Evolutionary conservation across 2,329 filamentous ascomycete species (phyloP), one percentile per base, ranked within the genome.

Genomic region (Pseudofabraea citricarpa): DNA sequence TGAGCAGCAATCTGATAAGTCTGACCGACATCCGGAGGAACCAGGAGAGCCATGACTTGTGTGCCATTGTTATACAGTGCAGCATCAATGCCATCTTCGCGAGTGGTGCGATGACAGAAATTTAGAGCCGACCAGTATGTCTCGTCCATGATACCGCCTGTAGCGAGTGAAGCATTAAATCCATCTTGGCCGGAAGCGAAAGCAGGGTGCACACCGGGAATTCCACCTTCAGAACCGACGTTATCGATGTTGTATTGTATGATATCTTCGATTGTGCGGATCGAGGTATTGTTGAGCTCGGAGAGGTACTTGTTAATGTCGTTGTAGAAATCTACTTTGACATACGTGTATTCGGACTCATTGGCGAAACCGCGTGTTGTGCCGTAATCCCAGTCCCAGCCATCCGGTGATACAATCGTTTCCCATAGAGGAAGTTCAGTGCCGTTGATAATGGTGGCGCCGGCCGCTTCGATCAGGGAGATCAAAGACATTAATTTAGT

Each of bases 341-440:
- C 71, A 38, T 83, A 78, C 0, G 80, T 85, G 63, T 83, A 88
- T 60, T 88, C 84, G 12, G 81, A 87, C 62, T 87, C 78, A 47
- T 88, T 87, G n/a, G 79, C 66, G 54, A 68, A 79, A 2, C 81
- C 81, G 4, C 81, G 74, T 1, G 68, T 72, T 5, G 65, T 71
- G 12, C 83, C 83, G 49, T 79, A 84, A 54, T 85, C 82, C 75
- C 85, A 90, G 61, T 89, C 71, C 84, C 84, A 90, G n/a, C 82
- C 81, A 38, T 75, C 60, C 0, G 79, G 81, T 23, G 74, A 76
- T 10, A 89, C 73, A 19, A 87, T 76, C 0, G 66, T 75, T 55
- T 81, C 62, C 54, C 79, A 75, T 57, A 79, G 68, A 18, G 79
- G 77, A 2, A 90, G 71, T 57, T 90, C 85, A 0, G 83, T 87